Percentiles rank a stretch among this genome's conserved stretches.
These are phyloP conservation scores for Jatropha curcas DNA, from an alignment of 345 rosid species.

Conservation along the genomic window DNA sequence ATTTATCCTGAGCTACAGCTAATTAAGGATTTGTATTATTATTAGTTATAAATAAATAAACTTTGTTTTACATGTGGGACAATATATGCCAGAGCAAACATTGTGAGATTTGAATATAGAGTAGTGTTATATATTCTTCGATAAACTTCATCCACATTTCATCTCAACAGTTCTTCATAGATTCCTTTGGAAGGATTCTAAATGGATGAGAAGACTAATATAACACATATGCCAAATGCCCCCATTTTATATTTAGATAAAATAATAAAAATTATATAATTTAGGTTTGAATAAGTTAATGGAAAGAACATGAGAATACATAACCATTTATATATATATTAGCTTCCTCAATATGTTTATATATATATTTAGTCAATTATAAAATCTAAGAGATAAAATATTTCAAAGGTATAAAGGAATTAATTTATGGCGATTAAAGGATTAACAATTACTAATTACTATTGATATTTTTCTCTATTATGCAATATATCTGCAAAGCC, in stretches of 20 bases:
- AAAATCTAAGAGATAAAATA: too few relatives aligned
- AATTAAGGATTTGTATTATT: conserved; percentile 11
- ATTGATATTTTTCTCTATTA: too few relatives aligned
- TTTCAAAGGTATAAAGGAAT: too few relatives aligned
- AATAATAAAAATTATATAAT: not conserved
- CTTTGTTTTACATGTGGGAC: conserved; percentile 31
- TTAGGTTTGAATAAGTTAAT: not conserved
- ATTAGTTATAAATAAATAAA: not conserved
- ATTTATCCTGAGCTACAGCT: conserved; percentile 28
- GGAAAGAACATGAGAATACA: conserved; percentile 14
- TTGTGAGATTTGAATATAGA: conserved; percentile 10
- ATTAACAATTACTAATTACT: too few relatives aligned
- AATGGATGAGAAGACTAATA: not conserved
- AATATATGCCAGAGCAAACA: conserved; percentile 17
- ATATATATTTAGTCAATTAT: too few relatives aligned
- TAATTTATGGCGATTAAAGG: too few relatives aligned
- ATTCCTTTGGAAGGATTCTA: conserved; percentile 17
- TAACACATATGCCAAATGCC: not conserved
- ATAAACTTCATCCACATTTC: conserved; percentile 13
- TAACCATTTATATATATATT: not conserved
- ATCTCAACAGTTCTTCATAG: conserved; percentile 9
- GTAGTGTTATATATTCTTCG: not conserved
- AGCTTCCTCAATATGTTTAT: not conserved
- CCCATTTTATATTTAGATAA: not conserved
- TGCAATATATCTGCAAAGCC: too few relatives aligned